Evolutionary conservation across 371 early-diverging fungal species (phyloP).

Genomic region (Coemansia sp.): DNA sequence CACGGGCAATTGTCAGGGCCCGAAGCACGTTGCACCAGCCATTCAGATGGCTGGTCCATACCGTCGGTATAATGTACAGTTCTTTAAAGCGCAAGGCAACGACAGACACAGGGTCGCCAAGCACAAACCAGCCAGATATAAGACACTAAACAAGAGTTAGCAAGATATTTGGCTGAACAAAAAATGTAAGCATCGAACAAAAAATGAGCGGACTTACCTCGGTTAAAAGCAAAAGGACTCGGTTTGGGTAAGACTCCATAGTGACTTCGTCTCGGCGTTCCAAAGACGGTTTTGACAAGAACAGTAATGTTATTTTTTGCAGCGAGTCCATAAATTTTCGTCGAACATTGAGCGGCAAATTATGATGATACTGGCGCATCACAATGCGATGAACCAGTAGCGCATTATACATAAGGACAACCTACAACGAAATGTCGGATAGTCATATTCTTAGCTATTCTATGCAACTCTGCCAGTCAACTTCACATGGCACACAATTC

Average conservation of each 20-base stretch:
- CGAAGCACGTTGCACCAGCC: conserved; percentile 49
- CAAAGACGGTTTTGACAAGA: conserved; percentile 11
- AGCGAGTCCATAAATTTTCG: conserved; percentile 15
- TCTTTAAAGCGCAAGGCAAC: conserved; percentile 9
- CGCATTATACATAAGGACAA: conserved; percentile 30
- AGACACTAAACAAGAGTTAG: conserved; percentile 26
- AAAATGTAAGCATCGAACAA: neutral
- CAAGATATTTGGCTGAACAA: neutral
- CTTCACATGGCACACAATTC: neutral
- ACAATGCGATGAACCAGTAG: conserved; percentile 26
- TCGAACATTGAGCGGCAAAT: neutral
- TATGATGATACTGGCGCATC: conserved; percentile 20
- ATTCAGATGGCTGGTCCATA: conserved; percentile 35
- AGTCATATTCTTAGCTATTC: too few relatives aligned
- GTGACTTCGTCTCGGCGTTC: conserved; percentile 7
- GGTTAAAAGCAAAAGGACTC: conserved; percentile 26
- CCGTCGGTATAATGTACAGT: conserved; percentile 15
- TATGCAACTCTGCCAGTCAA: too few relatives aligned
- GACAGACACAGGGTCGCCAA: conserved; percentile 2
- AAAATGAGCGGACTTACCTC: conserved; percentile 21
- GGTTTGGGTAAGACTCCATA: conserved; percentile 19
- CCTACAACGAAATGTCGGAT: conserved; percentile 4
- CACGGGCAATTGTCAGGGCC: conserved; percentile 45
- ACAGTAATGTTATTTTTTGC: conserved; percentile 6
- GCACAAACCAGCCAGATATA: conserved; percentile 21